phyloP scores from a whole-genome alignment of 116 monocot species.

The Papilionanthe hybrid region DNA sequence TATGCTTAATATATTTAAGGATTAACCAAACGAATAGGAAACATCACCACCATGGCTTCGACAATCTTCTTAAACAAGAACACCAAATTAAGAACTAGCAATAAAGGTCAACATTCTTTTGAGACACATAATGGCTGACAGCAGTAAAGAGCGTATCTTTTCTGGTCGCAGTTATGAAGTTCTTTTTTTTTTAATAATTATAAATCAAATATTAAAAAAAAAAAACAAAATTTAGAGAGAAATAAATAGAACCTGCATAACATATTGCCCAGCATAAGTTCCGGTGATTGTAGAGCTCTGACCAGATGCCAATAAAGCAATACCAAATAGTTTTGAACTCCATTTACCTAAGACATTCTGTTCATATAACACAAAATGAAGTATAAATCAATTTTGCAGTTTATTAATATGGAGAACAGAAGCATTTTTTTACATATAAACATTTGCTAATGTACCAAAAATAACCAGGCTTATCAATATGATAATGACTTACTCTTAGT shows the following conservation, averaged over 20 bases:
- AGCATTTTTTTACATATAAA: background rate
- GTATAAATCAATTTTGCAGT: background rate
- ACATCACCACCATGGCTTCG: background rate
- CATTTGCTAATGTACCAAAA: background rate
- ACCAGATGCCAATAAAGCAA: conserved; percentile 83
- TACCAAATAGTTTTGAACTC: conserved; percentile 86
- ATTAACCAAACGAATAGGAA: background rate
- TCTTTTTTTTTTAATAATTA: background rate
- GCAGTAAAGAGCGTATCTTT: too few relatives aligned
- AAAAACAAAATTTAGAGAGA: background rate
- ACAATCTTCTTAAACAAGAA: background rate
- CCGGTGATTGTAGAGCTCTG: conserved; percentile 95
- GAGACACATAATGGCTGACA: too few relatives aligned
- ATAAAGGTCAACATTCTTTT: background rate
- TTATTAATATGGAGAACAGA: conserved; percentile 6
- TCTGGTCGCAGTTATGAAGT: too few relatives aligned
- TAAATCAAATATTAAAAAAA: background rate
- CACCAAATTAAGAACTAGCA: background rate
- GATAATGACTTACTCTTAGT: conserved; percentile 42
- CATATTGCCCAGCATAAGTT: conserved; percentile 96
- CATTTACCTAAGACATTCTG: conserved; percentile 83
- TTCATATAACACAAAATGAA: background rate
- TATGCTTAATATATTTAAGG: background rate
- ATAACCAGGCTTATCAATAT: background rate
- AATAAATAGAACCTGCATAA: conserved; percentile 83